Evolutionary conservation across 2,329 filamentous ascomycete genomes (phyloP), one percentile per base, ranked within the genome.

Genomic region (Colletotrichum sublineola): DNA sequence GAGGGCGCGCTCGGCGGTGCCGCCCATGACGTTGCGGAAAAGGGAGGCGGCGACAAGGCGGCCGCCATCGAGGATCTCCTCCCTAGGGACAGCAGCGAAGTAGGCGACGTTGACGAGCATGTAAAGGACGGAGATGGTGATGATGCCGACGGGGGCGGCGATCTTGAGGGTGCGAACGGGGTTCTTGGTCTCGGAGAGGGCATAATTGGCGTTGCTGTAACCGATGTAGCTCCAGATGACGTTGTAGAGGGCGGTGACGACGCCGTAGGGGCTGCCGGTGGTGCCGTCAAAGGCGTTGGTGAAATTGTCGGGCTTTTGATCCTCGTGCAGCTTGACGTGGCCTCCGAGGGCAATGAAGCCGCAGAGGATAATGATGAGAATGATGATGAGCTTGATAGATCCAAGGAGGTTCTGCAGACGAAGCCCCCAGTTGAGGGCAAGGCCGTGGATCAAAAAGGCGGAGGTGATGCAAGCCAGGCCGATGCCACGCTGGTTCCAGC

Each of bases 201-300:
- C 89, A 77, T 92, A 91, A 81, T 92, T 92, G 78, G 90, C 90
- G 79, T 92, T 92, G 82, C 85, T 88, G 84, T 91, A 92, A 33
- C 91, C 91, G 75, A 91, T 87, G 76, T 90, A 93, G 73, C 87
- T 90, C 87, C 91, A 93, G 76, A 93, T 91, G 74, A 93, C 90
- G 75, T 92, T 93, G 84, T 92, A 93, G 0, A 93, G 82, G 0
- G 91, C 90, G 1, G 89, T 92, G n/a, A 92, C 90, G 44, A 92
- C 85, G 60, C 89, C 90, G 74, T 93, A 93, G 1, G 89, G 87
- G 75, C 87, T 91, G 9, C 89, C 88, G 0, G 89, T 91, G 6
- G 91, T 93, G 11, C 91, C 91, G 58, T 87, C 85, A 74, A 93
- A 93, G 12, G 90, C 87, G 71, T 91, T 85, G 74, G 81, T 80